A percentile compares a stretch with the other conserved stretches of the same genome.
phyloP scores from a whole-genome alignment of 2,329 filamentous ascomycete genomes.

The Aspergillus costaricaensis region DNA sequence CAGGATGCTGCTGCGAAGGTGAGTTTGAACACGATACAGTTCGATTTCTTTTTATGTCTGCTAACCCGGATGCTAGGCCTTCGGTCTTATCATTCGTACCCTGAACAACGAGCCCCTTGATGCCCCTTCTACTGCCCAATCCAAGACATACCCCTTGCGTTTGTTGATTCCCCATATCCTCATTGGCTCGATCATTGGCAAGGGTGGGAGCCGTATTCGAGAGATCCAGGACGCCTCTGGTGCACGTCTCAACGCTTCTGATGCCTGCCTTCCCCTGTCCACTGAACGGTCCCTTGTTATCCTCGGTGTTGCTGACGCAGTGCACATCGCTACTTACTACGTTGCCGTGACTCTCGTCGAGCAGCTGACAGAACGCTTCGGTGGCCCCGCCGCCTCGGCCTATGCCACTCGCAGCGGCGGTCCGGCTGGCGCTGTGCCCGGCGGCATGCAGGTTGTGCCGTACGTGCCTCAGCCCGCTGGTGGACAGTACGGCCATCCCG shows the following conservation, averaged over 20 bases:
- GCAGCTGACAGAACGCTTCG: conserved; percentile 94
- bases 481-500: conserved; percentile 87
- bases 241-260: conserved; percentile 92
- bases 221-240: conserved; percentile 98
- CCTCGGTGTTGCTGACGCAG: conserved; percentile 94
- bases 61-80: conserved; percentile 63
- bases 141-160: conserved; percentile 95
- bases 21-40: conserved; percentile 33
- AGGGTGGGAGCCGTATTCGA: conserved; percentile 90
- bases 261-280: conserved; percentile 89
- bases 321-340: conserved; percentile 98
- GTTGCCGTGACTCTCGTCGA: conserved; percentile 97
- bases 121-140: conserved; percentile 84
- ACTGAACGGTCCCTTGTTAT: conserved; percentile 98
- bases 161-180: conserved; percentile 94
- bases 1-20: conserved; percentile 98
- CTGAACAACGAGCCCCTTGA: conserved; percentile 95
- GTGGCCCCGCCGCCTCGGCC: conserved; percentile 92
- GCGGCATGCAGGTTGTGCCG: conserved; percentile 98
- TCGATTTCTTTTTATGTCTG: not conserved
- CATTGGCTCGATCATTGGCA: conserved; percentile 98
- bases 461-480: conserved; percentile 92
- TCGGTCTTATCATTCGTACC: conserved; percentile 96
- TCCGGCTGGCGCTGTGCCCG: conserved; percentile 88
- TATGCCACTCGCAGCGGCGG: conserved; percentile 94